Conservation (phyloP, 2,329 filamentous ascomycete genomes). For the Aspergillus sp. region DNA sequence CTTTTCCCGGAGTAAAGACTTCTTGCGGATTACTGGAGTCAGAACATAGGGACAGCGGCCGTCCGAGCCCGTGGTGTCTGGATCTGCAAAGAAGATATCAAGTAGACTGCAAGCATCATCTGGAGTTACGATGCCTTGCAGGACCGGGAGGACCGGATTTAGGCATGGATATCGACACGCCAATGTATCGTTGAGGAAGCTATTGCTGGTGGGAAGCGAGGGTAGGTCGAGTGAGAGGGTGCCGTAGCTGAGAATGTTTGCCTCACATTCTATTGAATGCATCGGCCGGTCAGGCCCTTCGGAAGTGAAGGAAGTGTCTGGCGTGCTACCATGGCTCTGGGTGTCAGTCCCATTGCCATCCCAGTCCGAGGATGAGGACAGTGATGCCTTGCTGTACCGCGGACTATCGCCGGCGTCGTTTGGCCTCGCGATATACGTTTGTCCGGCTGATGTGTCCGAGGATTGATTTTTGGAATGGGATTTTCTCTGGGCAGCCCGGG, state of each 20-base stretch:
- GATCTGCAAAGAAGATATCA: conserved; percentile 49
- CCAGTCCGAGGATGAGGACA: not conserved
- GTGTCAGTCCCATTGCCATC: not conserved
- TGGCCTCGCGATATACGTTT: not conserved
- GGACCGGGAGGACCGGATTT: conserved; percentile 41
- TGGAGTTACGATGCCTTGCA: conserved; percentile 41
- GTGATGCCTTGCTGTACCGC: not conserved
- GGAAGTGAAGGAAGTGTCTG: no score
- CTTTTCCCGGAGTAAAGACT: conserved; percentile 43
- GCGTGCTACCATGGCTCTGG: not conserved
- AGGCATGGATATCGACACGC: conserved; percentile 39
- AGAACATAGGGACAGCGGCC: conserved; percentile 51
- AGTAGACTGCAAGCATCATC: conserved; percentile 49
- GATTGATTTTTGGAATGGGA: no score
- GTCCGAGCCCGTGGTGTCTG: conserved; percentile 38
- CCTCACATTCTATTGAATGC: no score
- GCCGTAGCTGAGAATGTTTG: not conserved
- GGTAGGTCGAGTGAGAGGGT: not conserved
- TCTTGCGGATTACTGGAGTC: conserved; percentile 48
- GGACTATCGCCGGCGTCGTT: not conserved
- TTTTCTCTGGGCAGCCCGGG: not conserved
- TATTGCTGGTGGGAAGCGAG: not conserved
- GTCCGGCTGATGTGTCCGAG: no score
- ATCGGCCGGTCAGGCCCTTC: no score
- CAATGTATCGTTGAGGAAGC: no score